Conservation (phyloP, 2,329 filamentous ascomycete genomes). For the Achaetomium macrosporum region DNA sequence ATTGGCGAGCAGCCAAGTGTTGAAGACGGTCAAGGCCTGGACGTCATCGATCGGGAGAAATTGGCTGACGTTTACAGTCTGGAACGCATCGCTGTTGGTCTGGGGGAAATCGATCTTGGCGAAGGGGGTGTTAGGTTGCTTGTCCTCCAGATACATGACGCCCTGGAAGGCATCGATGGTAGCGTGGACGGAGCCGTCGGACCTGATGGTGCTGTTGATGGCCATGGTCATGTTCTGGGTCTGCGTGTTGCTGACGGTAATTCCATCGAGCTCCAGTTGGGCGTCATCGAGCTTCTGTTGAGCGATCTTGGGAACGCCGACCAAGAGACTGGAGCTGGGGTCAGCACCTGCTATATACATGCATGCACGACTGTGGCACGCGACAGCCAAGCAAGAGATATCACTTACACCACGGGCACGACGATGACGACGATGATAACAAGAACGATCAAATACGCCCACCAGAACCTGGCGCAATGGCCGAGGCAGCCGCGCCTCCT, state of each 20-base stretch:
- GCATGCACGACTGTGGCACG: not conserved
- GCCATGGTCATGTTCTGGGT: slow-evolving; percentile 42
- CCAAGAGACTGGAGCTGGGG: slow-evolving; percentile 43
- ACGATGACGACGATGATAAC: slow-evolving; percentile 47
- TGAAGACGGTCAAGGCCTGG: slow-evolving; percentile 49
- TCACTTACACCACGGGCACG: slow-evolving; percentile 55
- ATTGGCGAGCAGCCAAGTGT: slow-evolving; percentile 47
- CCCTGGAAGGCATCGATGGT: slow-evolving; percentile 46
- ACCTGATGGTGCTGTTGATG: slow-evolving; percentile 51
- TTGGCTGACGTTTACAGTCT: slow-evolving; percentile 49
- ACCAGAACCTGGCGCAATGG: slow-evolving; percentile 56
- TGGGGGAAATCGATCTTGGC: slow-evolving; percentile 46
- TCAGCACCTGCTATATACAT: slow-evolving; percentile 6
- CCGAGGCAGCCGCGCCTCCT: slow-evolving; percentile 38
- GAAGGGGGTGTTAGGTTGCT: slow-evolving; percentile 43
- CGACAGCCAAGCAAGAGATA: not conserved
- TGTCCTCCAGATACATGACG: slow-evolving; percentile 50
- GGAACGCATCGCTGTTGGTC: slow-evolving; percentile 43
- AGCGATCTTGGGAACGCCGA: slow-evolving; percentile 50
- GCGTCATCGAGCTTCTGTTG: slow-evolving; percentile 51
- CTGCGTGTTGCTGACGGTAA: slow-evolving; percentile 44
- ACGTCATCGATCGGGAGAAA: slow-evolving; percentile 41
- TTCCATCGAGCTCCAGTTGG: slow-evolving; percentile 45
- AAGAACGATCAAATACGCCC: slow-evolving; percentile 50
- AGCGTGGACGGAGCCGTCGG: slow-evolving; percentile 47